Evolutionary conservation across 495 filamentous ascomycete genomes (phyloP), one percentile per base, ranked within the genome.

Genomic region (Diplogelasinospora grovesii): DNA sequence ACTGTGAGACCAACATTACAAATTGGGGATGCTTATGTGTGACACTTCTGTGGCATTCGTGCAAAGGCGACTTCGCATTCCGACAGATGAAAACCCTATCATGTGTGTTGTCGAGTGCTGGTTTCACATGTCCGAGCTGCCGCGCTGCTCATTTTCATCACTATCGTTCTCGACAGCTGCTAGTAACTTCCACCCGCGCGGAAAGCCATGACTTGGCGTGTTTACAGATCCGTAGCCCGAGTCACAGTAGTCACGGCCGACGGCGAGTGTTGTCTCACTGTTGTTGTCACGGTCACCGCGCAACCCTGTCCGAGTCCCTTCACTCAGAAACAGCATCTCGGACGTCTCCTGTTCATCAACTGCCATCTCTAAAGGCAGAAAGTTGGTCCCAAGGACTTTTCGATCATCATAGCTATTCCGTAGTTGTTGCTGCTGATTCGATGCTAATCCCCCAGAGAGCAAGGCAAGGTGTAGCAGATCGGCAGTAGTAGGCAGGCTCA

Each of bases 401-500:
- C 23, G 23, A 27, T 10, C 19, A n/a, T 18, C 13, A 18, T 11
- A 19, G 36, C 0, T 14, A n/a, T 7, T 39, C 3, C 6, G 20
- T 24, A n/a, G 10, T 37, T 5, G 5, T 14, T n/a, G 7, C 36
- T 36, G 8, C 3, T 36, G 19, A 36, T 13, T 22, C 9, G 4
- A 16, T 24, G 9, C 13, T 39, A 20, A 20, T n/a, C 4, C 26
- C n/a, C n/a, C n/a, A n/a, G n/a, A n/a, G n/a, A n/a, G 29, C 19
- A 47, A 20, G 4, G 44, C 36, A 11, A 21, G 8, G 9, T 41
- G 25, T 24, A 43, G 11, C 20, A 49, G 22, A 20, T 49, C 40
- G 2, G 28, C 33, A 2, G 41, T 49, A 1, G 40, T 40, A 4
- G 46, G 46, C 18, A 49, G 29, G 5, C 27, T 23, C 5, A 49